Percentiles rank a stretch among this genome's conserved stretches.
Evolutionary conservation across 1,139 yeast genomes (phyloP).

Genomic region (Taphrina populina): DNA sequence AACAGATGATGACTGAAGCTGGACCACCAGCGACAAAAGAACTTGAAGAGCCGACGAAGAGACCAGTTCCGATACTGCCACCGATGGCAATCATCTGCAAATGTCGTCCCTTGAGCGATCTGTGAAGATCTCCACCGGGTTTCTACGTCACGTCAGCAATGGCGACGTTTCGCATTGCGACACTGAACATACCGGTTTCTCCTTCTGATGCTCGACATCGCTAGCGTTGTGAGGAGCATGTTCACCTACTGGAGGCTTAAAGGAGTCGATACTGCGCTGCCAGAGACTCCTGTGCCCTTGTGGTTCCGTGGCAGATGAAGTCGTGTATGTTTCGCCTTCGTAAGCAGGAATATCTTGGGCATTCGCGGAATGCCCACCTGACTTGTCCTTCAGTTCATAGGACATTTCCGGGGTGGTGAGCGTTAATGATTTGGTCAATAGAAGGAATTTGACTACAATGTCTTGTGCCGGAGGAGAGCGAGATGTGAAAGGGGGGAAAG

Average conservation of each 20-base stretch:
- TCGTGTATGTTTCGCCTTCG: conserved; percentile 16
- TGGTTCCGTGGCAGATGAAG: not conserved
- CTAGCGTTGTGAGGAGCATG: not conserved
- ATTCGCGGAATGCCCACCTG: not conserved
- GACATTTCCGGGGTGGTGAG: too few species aligned
- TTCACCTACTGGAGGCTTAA: conserved; percentile 5
- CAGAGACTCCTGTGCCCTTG: conserved; percentile 10
- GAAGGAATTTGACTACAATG: too few species aligned
- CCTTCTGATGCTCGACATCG: conserved; percentile 13
- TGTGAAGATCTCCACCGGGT: conserved; percentile 40
- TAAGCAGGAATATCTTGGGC: not conserved
- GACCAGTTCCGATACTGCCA: conserved; percentile 63
- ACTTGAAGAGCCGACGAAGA: conserved; percentile 62
- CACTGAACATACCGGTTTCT: conserved; percentile 5
- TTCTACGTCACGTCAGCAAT: not conserved
- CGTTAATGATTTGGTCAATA: too few species aligned
- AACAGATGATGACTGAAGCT: conserved; percentile 62
- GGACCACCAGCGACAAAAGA: conserved; percentile 63
- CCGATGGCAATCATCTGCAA: conserved; percentile 63
- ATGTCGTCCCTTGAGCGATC: conserved; percentile 52
- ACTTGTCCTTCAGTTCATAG: conserved; percentile 21
- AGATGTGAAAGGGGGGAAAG: too few species aligned
- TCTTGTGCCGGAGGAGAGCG: too few species aligned
- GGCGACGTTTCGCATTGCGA: not conserved
- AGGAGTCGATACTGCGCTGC: conserved; percentile 22